These are phyloP conservation scores for Microdochium bolleyi DNA, from an alignment of 2,329 filamentous ascomycete species.

Conservation along the genomic window DNA sequence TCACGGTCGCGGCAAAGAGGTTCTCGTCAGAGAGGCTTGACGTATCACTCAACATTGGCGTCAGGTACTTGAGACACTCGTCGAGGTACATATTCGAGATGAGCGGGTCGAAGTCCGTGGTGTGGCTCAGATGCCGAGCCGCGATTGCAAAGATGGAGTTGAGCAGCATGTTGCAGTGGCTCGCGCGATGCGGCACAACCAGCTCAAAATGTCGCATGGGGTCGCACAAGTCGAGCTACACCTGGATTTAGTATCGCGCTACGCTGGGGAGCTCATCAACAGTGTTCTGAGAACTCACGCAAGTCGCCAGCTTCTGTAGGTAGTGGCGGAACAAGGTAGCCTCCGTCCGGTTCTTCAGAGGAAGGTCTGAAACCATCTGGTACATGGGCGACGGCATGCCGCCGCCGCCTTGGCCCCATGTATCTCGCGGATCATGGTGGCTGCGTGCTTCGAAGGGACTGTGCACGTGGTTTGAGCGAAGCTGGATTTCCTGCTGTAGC, in stretches of 20 bases:
- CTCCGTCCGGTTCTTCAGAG: slow-evolving; percentile 20
- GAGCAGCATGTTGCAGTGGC: slow-evolving; percentile 39
- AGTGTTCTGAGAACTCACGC: slow-evolving; percentile 15
- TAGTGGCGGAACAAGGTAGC: slow-evolving; percentile 25
- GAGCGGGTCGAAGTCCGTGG: slow-evolving; percentile 36
- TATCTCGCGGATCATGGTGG: not conserved
- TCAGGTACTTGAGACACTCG: slow-evolving; percentile 41
- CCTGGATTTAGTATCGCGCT: not conserved
- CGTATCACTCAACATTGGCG: slow-evolving; percentile 33
- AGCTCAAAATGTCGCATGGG: slow-evolving; percentile 39
- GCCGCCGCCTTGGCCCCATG: not conserved
- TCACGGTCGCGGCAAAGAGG: slow-evolving; percentile 42
- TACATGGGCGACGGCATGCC: slow-evolving; percentile 1
- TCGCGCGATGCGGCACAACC: slow-evolving; percentile 43
- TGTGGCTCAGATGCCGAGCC: slow-evolving; percentile 43
- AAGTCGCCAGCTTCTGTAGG: slow-evolving; percentile 23
- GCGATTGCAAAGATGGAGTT: slow-evolving; percentile 51
- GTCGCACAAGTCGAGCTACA: slow-evolving; percentile 21
- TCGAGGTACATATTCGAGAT: slow-evolving; percentile 45
- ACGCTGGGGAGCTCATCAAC: not conserved
- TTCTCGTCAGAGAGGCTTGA: slow-evolving; percentile 37
- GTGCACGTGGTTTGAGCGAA: not conserved
- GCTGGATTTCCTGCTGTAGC: not conserved
- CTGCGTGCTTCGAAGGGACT: not conserved
- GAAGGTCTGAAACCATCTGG: slow-evolving; percentile 13